Evolutionary conservation across 495 filamentous ascomycete genomes (phyloP), one percentile per base, ranked within the genome.

Genomic region (Aspergillus affinis): DNA sequence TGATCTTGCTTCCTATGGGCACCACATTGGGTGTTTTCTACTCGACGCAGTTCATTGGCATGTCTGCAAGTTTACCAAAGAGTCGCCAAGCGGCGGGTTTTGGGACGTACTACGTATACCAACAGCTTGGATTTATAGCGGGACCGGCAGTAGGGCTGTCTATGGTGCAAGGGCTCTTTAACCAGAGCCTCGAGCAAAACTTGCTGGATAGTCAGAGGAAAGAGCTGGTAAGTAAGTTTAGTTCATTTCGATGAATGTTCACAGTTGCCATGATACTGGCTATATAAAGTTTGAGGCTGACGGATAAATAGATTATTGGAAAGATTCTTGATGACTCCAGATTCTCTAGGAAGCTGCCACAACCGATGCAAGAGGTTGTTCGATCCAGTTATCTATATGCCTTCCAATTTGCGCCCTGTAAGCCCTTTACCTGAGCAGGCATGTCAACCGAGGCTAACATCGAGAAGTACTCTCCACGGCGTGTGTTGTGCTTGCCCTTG

Each of bases 51-150:
- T 77, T 77, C 63, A 55, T 75, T 15, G 73, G 65, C 13, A 63
- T 76, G 49, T 65, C 68, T 0, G 45, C 62, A 4, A 60, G 57
- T 53, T 58, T 61, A 3, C 69, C 70, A 13, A 65, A 66, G 52
- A 56, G 61, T 8, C 36, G 64, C 12, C 61, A 69, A 20, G 51
- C 71, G 12, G 65, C 57, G 6, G 64, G 65, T 32, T 67, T 78
- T 18, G 62, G 69, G 21, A 60, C 70, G 26, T 76, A 72, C 51
- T 78, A 64, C 48, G 61, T 76, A 20, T 66, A 65, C 50, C 72
- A 76, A 57, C 72, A 78, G 58, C 56, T 78, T 17, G 75, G 73
- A 0, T 61, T 70, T 15, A 67, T 75, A 10, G 55, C 76, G 4
- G 73, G 75, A 2, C 70, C 65, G 3, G 61, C 69, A 2, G 45